These are phyloP conservation scores for Penicillium brasilianum DNA, from an alignment of 2,329 filamentous ascomycete genomes.

Conservation along the genomic window DNA sequence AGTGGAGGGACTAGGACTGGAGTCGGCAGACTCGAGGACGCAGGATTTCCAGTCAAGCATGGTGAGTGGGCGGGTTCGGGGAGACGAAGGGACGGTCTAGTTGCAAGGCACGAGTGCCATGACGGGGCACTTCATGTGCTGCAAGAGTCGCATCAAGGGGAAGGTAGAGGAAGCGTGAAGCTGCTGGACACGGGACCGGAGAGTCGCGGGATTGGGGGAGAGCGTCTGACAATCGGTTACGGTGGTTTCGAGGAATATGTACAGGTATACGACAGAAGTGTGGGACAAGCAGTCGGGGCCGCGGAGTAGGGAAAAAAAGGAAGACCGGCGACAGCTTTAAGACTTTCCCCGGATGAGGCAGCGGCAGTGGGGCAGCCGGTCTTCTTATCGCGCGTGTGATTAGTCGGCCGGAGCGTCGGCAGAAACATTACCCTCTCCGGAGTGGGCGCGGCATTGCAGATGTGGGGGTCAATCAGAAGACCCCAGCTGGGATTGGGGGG, in stretches of 20 bases:
- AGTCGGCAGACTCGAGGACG: conserved; percentile 13
- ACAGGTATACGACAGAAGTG: neutral
- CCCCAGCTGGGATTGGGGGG: too few relatives aligned
- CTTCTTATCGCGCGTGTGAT: conserved; percentile 21
- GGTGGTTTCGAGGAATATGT: neutral
- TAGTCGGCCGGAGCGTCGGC: conserved; percentile 6
- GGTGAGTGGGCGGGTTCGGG: neutral
- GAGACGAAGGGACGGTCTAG: conserved; percentile 9
- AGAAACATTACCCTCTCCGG: conserved; percentile 5
- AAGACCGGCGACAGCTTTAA: neutral
- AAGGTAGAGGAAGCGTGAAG: neutral
- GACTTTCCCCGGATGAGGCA: conserved; percentile 18
- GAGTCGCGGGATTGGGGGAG: too few relatives aligned
- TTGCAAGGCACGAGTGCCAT: conserved; percentile 15
- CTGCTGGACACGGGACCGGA: neutral
- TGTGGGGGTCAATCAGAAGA: too few relatives aligned
- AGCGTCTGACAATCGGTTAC: neutral
- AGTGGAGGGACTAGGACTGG: conserved; percentile 1
- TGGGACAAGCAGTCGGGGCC: neutral
- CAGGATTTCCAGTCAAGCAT: conserved; percentile 23
- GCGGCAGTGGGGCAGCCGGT: conserved; percentile 11
- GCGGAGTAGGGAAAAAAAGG: neutral
- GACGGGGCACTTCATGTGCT: conserved; percentile 8
- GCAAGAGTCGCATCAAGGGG: conserved; percentile 13
- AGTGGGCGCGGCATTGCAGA: neutral